Conservation (phyloP, 129 eudicot genomes). For the Glebionis coronaria region DNA sequence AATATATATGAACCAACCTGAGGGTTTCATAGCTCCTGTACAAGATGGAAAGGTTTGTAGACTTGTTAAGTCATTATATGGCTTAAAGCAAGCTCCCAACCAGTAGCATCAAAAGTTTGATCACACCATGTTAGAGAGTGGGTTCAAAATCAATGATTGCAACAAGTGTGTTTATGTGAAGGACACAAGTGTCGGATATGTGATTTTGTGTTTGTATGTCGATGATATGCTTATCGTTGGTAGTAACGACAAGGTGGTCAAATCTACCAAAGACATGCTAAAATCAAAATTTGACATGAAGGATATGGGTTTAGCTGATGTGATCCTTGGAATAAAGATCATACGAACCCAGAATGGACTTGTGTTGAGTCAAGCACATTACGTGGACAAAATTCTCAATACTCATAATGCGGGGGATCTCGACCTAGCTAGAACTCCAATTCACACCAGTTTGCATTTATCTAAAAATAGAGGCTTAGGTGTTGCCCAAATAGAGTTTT, state of each 20-base stretch:
- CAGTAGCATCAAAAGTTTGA: no score
- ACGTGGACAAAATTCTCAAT: neutral
- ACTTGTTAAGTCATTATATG: no score
- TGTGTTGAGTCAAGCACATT: neutral
- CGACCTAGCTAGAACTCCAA: neutral
- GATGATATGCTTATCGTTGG: neutral
- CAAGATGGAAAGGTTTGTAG: no score
- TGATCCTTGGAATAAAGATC: neutral
- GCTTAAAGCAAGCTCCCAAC: no score
- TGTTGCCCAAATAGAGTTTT: neutral
- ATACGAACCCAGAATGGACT: neutral
- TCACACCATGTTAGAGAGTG: no score
- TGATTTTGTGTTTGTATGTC: no score
- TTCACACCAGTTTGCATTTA: neutral
- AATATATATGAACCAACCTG: neutral
- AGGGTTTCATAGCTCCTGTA: no score
- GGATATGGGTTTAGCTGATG: neutral
- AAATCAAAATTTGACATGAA: neutral
- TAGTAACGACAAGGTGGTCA: neutral
- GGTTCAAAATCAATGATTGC: no score
- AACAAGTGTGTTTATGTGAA: no score
- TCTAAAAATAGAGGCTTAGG: neutral
- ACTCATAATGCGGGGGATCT: neutral
- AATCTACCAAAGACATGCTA: neutral
- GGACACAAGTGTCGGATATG: no score